A percentile compares a stretch with the other conserved stretches of the same genome.
Evolutionary conservation across 2,329 filamentous ascomycete genomes (phyloP).

Genomic region (Thermothelomyces thermophilus): DNA sequence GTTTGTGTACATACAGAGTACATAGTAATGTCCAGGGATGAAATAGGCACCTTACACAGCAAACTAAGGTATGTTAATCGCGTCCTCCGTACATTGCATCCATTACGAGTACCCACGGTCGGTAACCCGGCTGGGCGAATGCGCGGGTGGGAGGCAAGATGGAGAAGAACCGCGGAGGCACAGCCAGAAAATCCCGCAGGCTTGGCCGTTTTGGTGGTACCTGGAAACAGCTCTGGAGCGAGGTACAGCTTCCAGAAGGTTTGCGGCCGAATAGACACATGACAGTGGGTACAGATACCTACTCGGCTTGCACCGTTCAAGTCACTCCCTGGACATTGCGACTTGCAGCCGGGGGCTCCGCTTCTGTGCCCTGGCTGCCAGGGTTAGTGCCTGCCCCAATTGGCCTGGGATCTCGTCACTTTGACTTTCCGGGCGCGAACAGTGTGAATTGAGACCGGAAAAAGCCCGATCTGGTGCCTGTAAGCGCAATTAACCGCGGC

Average conservation of each 20-base stretch:
- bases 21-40: no score
- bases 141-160: constrained; percentile 5
- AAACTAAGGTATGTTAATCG: no score
- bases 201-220: constrained; percentile 21
- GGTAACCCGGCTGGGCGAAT: constrained; percentile 10
- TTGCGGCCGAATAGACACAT: constrained; percentile 15
- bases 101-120: not conserved
- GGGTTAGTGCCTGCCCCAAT: constrained; percentile 15
- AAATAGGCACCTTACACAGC: no score
- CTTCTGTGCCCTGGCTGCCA: constrained; percentile 2
- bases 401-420: constrained; percentile 11
- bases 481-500: not conserved
- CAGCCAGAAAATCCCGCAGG: constrained; percentile 27
- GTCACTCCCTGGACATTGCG: constrained; percentile 25
- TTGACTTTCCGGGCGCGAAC: constrained; percentile 13
- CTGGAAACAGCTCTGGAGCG: constrained; percentile 16
- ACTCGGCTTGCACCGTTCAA: constrained; percentile 25
- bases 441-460: constrained; percentile 20
- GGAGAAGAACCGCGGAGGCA: constrained; percentile 12
- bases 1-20: not conserved
- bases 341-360: constrained; percentile 21
- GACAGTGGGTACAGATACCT: constrained; percentile 25
- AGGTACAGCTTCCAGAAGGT: constrained; percentile 26
- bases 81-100: no score
- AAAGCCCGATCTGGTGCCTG: constrained; percentile 20